These are phyloP conservation scores for Trichoderma asperellum DNA, from an alignment of 2,329 filamentous ascomycete genomes.

Conservation along the genomic window DNA sequence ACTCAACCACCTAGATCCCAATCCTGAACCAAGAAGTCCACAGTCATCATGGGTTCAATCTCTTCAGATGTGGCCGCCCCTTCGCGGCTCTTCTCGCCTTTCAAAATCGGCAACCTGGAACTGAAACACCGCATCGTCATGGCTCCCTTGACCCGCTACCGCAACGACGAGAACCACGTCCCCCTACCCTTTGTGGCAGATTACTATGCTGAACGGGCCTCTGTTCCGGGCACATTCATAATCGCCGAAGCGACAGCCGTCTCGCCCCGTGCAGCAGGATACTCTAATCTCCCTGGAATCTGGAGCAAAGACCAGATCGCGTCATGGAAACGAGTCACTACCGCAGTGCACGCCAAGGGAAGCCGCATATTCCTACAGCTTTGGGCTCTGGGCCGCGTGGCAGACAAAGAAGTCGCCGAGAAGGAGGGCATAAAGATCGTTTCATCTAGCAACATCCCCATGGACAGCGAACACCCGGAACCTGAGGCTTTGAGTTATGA, in stretches of 20 bases:
- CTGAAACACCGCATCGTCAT: slow-evolving; percentile 1
- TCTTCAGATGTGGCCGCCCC: no score
- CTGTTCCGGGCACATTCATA: neutral
- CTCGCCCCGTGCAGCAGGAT: slow-evolving; percentile 40
- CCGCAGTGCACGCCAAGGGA: neutral
- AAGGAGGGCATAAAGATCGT: slow-evolving; percentile 35
- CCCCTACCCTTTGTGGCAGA: neutral
- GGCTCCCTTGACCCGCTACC: neutral
- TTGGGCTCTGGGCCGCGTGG: slow-evolving; percentile 20
- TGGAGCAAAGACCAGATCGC: slow-evolving; percentile 2
- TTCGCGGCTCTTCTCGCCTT: neutral
- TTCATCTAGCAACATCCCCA: neutral
- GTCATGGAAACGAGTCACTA: neutral
- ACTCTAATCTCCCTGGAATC: slow-evolving; percentile 24
- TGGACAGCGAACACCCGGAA: slow-evolving; percentile 11
- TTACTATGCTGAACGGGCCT: slow-evolving; percentile 1
- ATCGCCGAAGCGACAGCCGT: slow-evolving; percentile 42
- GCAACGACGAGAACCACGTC: neutral
- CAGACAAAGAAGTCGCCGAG: slow-evolving; percentile 17
- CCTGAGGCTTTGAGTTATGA: slow-evolving; percentile 65
- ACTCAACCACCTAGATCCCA: no score
- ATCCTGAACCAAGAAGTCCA: no score
- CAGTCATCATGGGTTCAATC: no score
- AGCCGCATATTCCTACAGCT: slow-evolving; percentile 50
- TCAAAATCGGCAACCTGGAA: neutral